These are phyloP conservation scores for Dillenia turbinata DNA, from an alignment of 164 flowering plant species.

Conservation along the genomic window DNA sequence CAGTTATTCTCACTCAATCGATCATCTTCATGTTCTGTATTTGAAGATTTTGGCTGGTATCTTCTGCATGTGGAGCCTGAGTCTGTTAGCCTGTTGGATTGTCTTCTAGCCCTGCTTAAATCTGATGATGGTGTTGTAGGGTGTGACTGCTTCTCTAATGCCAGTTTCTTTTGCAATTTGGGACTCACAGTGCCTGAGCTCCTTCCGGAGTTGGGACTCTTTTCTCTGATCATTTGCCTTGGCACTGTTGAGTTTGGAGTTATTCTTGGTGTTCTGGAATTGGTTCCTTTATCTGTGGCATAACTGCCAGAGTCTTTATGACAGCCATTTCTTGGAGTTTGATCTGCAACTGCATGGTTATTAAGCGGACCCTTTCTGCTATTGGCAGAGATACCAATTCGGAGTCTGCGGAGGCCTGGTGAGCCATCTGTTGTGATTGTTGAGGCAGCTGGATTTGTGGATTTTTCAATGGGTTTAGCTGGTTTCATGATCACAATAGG, in stretches of 20 bases:
- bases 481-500: constrained; percentile 49
- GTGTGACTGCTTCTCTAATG: constrained; percentile 25
- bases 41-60: constrained; percentile 12
- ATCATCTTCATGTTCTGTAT: constrained; percentile 18
- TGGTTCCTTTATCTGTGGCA: constrained; percentile 12
- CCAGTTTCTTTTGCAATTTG: constrained; percentile 27
- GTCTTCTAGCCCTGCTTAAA: constrained; percentile 18
- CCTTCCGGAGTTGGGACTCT: constrained; percentile 11
- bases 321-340: constrained; percentile 15
- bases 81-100: constrained; percentile 15
- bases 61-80: constrained; percentile 21
- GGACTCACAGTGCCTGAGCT: constrained; percentile 26
- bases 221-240: constrained; percentile 11
- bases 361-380: constrained; percentile 16
- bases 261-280: constrained; percentile 12
- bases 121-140: constrained; percentile 23
- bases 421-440: constrained; percentile 13
- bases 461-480: constrained; percentile 30
- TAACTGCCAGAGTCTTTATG: constrained; percentile 11
- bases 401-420: constrained; percentile 25
- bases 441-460: constrained; percentile 20
- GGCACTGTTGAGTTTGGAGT: constrained; percentile 15
- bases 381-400: constrained; percentile 14
- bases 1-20: constrained; percentile 16
- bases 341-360: constrained; percentile 24